A percentile compares a stretch with the other conserved stretches of the same genome.
Evolutionary conservation across 441 rosid genomes (phyloP).

Genomic region (Biscutella auriculata): DNA sequence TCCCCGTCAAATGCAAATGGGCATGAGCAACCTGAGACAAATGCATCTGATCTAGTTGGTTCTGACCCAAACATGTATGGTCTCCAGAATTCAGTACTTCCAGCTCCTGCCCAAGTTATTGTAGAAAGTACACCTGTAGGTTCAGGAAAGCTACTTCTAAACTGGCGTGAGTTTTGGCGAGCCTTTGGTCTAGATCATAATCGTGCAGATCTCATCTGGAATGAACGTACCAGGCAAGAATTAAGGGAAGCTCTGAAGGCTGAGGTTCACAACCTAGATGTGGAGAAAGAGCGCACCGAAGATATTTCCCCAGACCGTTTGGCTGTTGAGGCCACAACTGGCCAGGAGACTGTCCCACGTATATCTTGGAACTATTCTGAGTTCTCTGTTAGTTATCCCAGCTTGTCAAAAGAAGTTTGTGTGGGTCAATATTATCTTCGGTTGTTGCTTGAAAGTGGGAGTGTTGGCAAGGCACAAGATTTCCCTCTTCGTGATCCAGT

Average conservation of each 20-base stretch:
- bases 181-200: conserved; percentile 98
- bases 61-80: conserved; percentile 36
- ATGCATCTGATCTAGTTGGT: conserved; percentile 35
- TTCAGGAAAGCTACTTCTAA: conserved; percentile 86
- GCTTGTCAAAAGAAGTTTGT: conserved; percentile 98
- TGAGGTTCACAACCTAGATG: conserved; percentile 94
- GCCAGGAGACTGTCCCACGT: conserved; percentile 71
- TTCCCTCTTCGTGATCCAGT: conserved; percentile 97
- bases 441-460: conserved; percentile 91
- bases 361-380: conserved; percentile 99
- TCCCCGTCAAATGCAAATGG: conserved; percentile 27
- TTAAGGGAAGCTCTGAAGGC: conserved; percentile 94
- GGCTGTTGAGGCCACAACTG: conserved; percentile 37
- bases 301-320: conserved; percentile 85
- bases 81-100: conserved; percentile 49
- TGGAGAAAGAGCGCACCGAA: conserved; percentile 94
- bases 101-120: conserved; percentile 98
- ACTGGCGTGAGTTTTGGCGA: conserved; percentile 98
- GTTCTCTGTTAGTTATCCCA: conserved; percentile 79
- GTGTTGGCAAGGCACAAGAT: conserved; percentile 87
- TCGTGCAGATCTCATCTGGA: conserved; percentile 99
- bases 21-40: conserved; percentile 38
- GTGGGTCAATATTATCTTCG: conserved; percentile 98
- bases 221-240: conserved; percentile 98
- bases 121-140: conserved; percentile 91